These are phyloP conservation scores for Starmera dryadoides DNA, from an alignment of 805 yeast genomes.

Conservation along the genomic window DNA sequence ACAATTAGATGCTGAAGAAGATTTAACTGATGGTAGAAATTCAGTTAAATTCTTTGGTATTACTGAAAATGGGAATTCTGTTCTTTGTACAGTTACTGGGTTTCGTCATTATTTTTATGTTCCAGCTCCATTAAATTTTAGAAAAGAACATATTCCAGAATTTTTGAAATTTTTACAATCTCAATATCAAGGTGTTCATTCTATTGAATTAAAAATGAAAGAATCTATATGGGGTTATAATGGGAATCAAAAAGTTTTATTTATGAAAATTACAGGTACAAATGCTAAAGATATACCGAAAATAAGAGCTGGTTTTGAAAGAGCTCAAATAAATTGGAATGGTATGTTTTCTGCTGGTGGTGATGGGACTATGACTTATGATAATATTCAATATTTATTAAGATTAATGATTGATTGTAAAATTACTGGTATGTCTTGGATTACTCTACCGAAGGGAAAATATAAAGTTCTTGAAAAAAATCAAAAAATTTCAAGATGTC, in stretches of 20 bases:
- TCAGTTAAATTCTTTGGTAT: constrained; percentile 88
- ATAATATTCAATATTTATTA: constrained; percentile 79
- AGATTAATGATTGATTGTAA: constrained; percentile 90
- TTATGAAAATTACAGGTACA: constrained; percentile 62
- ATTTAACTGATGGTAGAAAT: constrained; percentile 46
- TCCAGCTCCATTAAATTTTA: constrained; percentile 80
- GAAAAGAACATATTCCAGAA: constrained; percentile 41
- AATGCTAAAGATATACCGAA: constrained; percentile 63
- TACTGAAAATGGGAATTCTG: constrained; percentile 80
- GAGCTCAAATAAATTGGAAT: constrained; percentile 65
- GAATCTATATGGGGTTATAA: constrained; percentile 94
- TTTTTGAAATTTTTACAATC: constrained; percentile 40
- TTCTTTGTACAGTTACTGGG: constrained; percentile 83
- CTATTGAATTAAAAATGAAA: constrained; percentile 58
- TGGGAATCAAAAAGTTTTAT: constrained; percentile 71
- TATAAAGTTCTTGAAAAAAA: constrained; percentile 41
- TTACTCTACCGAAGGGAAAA: constrained; percentile 73
- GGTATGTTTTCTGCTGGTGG: constrained; percentile 55
- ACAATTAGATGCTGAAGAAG: constrained; percentile 93
- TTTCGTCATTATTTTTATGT: constrained; percentile 87
- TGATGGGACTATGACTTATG: constrained; percentile 59
- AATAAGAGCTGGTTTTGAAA: constrained; percentile 75
- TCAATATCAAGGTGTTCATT: constrained; percentile 49
- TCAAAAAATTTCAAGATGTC: constrained; percentile 64
- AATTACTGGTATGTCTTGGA: constrained; percentile 96